Percentiles rank a stretch among this genome's conserved stretches.
These are phyloP conservation scores for Mycena citricolor DNA, from an alignment of 1,284 basidiomycete species.

Conservation along the genomic window DNA sequence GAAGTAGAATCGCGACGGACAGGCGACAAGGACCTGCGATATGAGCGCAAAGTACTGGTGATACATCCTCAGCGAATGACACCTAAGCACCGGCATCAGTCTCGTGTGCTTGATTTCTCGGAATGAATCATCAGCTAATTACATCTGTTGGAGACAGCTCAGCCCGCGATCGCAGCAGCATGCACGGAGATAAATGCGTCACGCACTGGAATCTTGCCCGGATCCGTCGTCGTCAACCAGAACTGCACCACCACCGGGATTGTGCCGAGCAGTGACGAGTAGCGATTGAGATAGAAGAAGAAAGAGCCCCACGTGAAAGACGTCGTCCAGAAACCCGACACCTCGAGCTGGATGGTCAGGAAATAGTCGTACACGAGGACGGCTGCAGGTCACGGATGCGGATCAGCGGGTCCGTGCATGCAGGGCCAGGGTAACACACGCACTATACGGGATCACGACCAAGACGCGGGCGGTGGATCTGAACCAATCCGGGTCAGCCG, in stretches of 20 bases:
- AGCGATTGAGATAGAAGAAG: constrained; percentile 43
- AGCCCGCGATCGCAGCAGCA: no score
- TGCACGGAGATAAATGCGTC: neutral
- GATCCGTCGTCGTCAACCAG: constrained; percentile 29
- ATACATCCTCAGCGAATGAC: constrained; percentile 3
- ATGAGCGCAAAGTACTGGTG: constrained; percentile 19
- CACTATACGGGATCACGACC: constrained; percentile 16
- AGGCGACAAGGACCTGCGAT: constrained; percentile 14
- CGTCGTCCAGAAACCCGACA: constrained; percentile 39
- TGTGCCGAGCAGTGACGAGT: constrained; percentile 39
- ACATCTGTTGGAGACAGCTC: no score
- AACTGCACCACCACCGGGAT: constrained; percentile 37
- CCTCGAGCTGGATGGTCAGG: constrained; percentile 38
- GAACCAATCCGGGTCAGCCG: neutral
- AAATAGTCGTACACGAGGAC: constrained; percentile 42
- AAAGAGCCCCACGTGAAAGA: constrained; percentile 33
- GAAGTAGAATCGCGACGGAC: constrained; percentile 9
- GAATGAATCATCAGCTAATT: no score
- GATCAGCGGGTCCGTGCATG: neutral
- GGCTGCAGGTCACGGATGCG: neutral
- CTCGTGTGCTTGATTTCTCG: no score
- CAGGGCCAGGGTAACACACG: neutral
- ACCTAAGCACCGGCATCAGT: constrained; percentile 5
- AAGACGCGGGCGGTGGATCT: constrained; percentile 14
- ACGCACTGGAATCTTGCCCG: constrained; percentile 26